Evolutionary conservation across 192 early-diverging fungal genomes (phyloP).

Genomic region (Diversispora eburnea): DNA sequence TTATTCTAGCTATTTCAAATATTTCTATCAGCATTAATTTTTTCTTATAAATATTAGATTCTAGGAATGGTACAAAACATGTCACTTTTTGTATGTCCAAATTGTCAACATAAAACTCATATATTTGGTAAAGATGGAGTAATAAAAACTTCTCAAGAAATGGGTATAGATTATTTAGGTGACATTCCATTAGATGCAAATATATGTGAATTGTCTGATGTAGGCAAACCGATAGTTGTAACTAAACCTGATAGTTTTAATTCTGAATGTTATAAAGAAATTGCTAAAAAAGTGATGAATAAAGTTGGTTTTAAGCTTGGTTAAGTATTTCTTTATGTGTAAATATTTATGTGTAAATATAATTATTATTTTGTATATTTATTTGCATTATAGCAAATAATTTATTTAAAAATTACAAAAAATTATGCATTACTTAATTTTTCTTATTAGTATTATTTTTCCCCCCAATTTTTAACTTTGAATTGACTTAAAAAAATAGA

Average conservation of each 20-base stretch:
- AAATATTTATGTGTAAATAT: too few species aligned
- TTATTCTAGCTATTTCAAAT: neutral
- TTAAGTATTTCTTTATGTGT: too few species aligned
- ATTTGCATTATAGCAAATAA: too few species aligned
- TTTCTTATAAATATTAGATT: constrained; percentile 49
- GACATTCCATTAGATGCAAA: constrained; percentile 75
- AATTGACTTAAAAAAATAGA: too few species aligned
- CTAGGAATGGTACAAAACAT: constrained; percentile 88
- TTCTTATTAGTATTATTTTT: too few species aligned
- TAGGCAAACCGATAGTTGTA: constrained; percentile 68
- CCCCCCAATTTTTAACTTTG: too few species aligned
- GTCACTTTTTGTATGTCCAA: constrained; percentile 74
- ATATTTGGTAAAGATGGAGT: constrained; percentile 75
- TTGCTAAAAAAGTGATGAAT: constrained; percentile 43
- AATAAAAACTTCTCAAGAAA: constrained; percentile 52
- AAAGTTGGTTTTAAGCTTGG: constrained; percentile 20
- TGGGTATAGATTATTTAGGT: constrained; percentile 67
- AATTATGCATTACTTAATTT: too few species aligned
- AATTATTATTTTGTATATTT: too few species aligned
- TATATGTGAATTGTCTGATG: constrained; percentile 68
- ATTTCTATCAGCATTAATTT: neutral
- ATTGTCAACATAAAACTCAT: constrained; percentile 72
- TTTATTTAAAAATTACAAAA: too few species aligned
- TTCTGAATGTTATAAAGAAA: constrained; percentile 47
- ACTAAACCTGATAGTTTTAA: constrained; percentile 51